phyloP scores from a whole-genome alignment of 2,329 filamentous ascomycete genomes.

The Sclerotiophoma versabilis region DNA sequence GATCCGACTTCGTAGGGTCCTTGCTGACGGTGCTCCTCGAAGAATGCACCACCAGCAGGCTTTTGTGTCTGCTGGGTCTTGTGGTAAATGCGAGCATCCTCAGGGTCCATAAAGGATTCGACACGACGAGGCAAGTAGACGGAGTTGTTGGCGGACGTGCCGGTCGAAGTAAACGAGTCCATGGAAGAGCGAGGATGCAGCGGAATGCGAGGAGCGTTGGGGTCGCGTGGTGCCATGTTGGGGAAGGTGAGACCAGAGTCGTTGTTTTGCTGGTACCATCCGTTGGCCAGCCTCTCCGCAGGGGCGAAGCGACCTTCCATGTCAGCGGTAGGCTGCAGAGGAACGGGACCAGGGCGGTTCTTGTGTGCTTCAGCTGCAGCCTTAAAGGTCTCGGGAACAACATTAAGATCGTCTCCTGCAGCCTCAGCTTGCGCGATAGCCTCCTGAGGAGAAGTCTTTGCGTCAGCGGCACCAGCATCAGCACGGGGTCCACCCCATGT shows the following conservation, averaged over 20 bases:
- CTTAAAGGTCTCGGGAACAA: conserved; percentile 85
- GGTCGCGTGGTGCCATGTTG: conserved; percentile 55
- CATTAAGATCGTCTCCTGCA: conserved; percentile 85
- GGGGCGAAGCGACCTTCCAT: conserved; percentile 82
- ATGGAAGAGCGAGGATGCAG: conserved; percentile 68
- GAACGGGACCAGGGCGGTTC: conserved; percentile 59
- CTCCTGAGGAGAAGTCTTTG: conserved; percentile 76
- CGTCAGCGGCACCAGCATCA: conserved; percentile 82
- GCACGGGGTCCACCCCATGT: conserved; percentile 96
- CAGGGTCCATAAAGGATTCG: conserved; percentile 78
- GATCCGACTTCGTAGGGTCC: conserved; percentile 36
- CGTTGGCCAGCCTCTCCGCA: conserved; percentile 70
- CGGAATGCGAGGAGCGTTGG: conserved; percentile 54
- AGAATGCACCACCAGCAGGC: conserved; percentile 55
- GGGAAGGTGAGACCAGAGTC: conserved; percentile 69
- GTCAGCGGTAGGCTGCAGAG: conserved; percentile 75
- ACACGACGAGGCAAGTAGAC: conserved; percentile 72
- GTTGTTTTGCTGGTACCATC: conserved; percentile 73
- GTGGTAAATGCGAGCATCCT: conserved; percentile 77
- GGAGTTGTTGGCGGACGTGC: conserved; percentile 63
- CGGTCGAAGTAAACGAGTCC: conserved; percentile 68
- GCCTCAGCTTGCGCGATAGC: conserved; percentile 83
- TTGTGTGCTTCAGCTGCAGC: conserved; percentile 56
- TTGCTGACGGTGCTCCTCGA: conserved; percentile 40
- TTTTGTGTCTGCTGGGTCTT: conserved; percentile 65